Conservation (phyloP, 148 eudicot species). For the Salicornia ramosissima region DNA sequence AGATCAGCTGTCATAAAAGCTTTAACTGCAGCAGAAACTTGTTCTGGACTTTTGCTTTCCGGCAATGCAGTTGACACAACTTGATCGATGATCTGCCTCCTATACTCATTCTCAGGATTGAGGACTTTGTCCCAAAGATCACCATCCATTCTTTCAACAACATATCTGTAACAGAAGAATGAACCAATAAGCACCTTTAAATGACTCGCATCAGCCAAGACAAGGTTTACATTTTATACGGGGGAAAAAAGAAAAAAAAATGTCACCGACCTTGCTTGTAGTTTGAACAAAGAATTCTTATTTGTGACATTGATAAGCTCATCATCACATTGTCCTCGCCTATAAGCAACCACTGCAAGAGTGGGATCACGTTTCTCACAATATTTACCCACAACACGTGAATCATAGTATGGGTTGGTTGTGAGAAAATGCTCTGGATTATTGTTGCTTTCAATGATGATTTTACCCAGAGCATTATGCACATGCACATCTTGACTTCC, state of each 20-base stretch:
- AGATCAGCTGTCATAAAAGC: slow-evolving; percentile 99
- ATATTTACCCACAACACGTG: slow-evolving; percentile 96
- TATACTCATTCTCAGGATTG: slow-evolving; percentile 82
- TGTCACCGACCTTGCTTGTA: slow-evolving; percentile 67
- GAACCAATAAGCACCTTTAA: slow-evolving; percentile 13
- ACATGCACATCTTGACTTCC: slow-evolving; percentile 98
- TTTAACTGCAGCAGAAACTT: slow-evolving; percentile 99
- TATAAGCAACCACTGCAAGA: slow-evolving; percentile 95
- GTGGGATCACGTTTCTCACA: slow-evolving; percentile 99
- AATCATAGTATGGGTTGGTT: slow-evolving; percentile 92
- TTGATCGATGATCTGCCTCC: slow-evolving; percentile 93
- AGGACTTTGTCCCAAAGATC: slow-evolving; percentile 94
- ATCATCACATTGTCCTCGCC: slow-evolving; percentile 96
- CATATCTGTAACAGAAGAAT: slow-evolving; percentile 46
- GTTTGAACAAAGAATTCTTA: slow-evolving; percentile 84
- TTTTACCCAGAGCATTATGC: slow-evolving; percentile 95
- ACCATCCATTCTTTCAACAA: slow-evolving; percentile 93
- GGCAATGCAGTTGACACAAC: slow-evolving; percentile 98
- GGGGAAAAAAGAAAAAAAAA: too few relatives aligned
- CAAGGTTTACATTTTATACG: background rate
- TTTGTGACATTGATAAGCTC: slow-evolving; percentile 89
- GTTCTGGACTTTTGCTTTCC: slow-evolving; percentile 99
- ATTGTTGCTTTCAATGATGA: slow-evolving; percentile 93
- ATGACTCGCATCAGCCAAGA: background rate
- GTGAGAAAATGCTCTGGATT: slow-evolving; percentile 97